Evolutionary conservation across 345 rosid species (phyloP), one percentile per base, ranked within the genome.

Genomic region (Bruguiera parviflora): DNA sequence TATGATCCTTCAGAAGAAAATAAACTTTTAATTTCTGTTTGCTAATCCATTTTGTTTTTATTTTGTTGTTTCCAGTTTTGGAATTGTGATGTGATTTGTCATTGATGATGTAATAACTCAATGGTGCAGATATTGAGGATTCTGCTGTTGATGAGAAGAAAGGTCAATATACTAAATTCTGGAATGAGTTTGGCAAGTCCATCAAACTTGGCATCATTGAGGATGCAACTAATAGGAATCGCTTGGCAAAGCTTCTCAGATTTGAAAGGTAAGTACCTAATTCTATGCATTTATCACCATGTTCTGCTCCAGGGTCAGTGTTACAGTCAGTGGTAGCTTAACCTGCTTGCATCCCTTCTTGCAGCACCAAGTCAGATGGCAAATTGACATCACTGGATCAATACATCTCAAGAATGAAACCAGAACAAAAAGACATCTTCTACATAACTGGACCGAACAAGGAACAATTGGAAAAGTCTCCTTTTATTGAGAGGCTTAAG

Each of bases 121-220:
- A 19, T 58, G 16, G 28, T n/a, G 66, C 84, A 82, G 97, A 92
- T 70, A 79, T 79, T 72, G 98, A 87, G 67, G 85, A 84, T 71
- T 85, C 88, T 43, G 61, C 72, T 59, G 96, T 86, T 64, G 81
- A 84, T 73, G 96, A 92, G 84, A 92, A 88, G 87, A 90, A 81
- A 77, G 99, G 97, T 68, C 96, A 95, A 70, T 95, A 95, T 68
- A 27, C 88, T 5, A 92, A 84, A 68, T 92, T 95, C 87, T 95
- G 99, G 99, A 92, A 92, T 71, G 98, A 95, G 80, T 95, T 88
- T 75, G 99, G 99, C 69, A 92, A 92, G 82, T 95, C 98, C 29
- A 88, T 95, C 61, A 95, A 95, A 82, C 96, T 92, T 51, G 98
- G 98, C 32, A 92, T 90, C 59, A 85, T 95, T 66, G 98, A 95